These are phyloP conservation scores for Remersonia thermophila DNA, from an alignment of 2,329 filamentous ascomycete species.

Conservation along the genomic window DNA sequence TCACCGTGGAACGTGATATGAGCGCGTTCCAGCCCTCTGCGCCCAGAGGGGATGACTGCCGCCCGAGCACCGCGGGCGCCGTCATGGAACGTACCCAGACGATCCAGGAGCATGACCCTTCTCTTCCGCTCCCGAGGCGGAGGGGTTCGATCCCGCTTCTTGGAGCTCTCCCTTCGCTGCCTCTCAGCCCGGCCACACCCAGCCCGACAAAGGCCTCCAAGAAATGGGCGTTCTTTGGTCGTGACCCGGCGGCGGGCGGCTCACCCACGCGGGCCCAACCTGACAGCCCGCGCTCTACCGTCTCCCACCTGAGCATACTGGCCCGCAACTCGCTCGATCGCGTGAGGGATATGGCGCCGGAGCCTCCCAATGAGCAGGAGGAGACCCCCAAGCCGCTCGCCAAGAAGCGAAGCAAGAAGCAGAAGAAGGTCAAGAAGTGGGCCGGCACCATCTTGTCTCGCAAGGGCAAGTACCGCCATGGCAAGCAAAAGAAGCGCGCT, in stretches of 20 bases:
- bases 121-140: slow-evolving; percentile 31
- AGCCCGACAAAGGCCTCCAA: slow-evolving; percentile 41
- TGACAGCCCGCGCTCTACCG: slow-evolving; percentile 34
- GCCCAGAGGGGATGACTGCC: slow-evolving; percentile 25
- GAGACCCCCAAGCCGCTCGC: slow-evolving; percentile 17
- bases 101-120: slow-evolving; percentile 22
- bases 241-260: slow-evolving; percentile 37
- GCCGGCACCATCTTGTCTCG: slow-evolving; percentile 54
- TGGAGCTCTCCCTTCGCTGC: slow-evolving; percentile 26
- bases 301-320: slow-evolving; percentile 23
- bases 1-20: slow-evolving; percentile 36
- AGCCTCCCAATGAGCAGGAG: slow-evolving; percentile 14
- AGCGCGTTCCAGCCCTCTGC: no score
- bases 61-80: slow-evolving; percentile 62
- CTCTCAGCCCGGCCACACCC: slow-evolving; percentile 26
- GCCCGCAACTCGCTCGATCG: slow-evolving; percentile 26
- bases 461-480: slow-evolving; percentile 41
- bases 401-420: slow-evolving; percentile 25
- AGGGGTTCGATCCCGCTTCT: slow-evolving; percentile 50
- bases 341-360: slow-evolving; percentile 20
- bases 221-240: slow-evolving; percentile 50
- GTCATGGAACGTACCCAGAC: slow-evolving; percentile 43
- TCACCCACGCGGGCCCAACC: slow-evolving; percentile 37
- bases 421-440: slow-evolving; percentile 68
- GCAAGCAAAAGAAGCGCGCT: slow-evolving; percentile 31